Conservation (phyloP, 352 stramenopile genomes). For the Hyaloperonospora brassicae region DNA sequence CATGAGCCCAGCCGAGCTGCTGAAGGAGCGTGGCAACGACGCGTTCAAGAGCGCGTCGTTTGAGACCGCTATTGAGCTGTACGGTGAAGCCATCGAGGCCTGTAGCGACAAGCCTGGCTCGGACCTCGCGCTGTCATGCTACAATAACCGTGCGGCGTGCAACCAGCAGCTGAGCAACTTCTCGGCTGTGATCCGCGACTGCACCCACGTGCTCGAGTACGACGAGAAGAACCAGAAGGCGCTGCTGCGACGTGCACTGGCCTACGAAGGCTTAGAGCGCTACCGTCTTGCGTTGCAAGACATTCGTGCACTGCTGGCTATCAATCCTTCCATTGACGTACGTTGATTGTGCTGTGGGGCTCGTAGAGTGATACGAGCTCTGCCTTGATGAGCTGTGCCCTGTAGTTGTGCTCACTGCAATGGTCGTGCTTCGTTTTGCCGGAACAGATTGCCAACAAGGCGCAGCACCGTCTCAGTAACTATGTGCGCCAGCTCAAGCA, state of each 20-base stretch:
- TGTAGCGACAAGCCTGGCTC: constrained; percentile 56
- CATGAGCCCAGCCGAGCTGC: constrained; percentile 76
- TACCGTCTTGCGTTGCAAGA: constrained; percentile 88
- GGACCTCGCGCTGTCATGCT: constrained; percentile 87
- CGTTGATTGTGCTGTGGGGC: constrained; percentile 5
- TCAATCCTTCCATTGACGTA: constrained; percentile 86
- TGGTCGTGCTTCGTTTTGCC: constrained; percentile 1
- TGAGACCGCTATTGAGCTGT: constrained; percentile 88
- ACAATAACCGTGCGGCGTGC: constrained; percentile 92
- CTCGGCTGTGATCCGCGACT: constrained; percentile 91
- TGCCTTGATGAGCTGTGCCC: not conserved
- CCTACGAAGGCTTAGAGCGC: constrained; percentile 92
- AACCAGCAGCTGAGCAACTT: constrained; percentile 97
- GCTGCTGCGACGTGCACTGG: constrained; percentile 88
- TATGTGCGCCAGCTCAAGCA: constrained; percentile 84
- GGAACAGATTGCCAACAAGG: constrained; percentile 78
- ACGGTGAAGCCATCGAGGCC: constrained; percentile 89
- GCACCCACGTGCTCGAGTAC: constrained; percentile 90
- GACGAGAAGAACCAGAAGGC: constrained; percentile 94
- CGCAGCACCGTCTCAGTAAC: constrained; percentile 82
- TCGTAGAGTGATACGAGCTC: not conserved
- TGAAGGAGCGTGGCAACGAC: constrained; percentile 93
- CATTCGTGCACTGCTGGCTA: constrained; percentile 73
- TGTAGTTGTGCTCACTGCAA: constrained; percentile 5
- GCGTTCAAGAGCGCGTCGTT: constrained; percentile 88